Percentiles rank a stretch among this genome's conserved stretches.
phyloP scores from a whole-genome alignment of 2,329 filamentous ascomycete genomes.

The Hymenoscyphus albidus region DNA sequence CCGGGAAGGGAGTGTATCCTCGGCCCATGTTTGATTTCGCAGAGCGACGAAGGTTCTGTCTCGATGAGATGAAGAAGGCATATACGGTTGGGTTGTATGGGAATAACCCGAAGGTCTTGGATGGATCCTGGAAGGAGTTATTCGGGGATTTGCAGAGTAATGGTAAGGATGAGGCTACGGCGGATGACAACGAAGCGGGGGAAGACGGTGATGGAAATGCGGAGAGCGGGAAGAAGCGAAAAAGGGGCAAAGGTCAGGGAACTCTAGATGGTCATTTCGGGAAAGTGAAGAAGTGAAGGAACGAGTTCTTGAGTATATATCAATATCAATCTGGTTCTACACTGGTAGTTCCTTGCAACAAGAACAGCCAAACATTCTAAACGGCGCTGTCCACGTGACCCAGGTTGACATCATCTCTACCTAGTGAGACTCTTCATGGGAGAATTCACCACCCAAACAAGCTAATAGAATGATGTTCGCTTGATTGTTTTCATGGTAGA shows the following conservation, averaged over 20 bases:
- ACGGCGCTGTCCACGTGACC: too few relatives aligned
- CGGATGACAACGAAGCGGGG: constrained; percentile 10
- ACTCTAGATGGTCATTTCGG: constrained; percentile 28
- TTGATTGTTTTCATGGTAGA: too few relatives aligned
- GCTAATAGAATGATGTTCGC: too few relatives aligned
- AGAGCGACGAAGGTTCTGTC: neutral
- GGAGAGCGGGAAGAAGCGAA: constrained; percentile 16
- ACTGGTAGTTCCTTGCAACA: too few relatives aligned
- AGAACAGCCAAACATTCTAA: too few relatives aligned
- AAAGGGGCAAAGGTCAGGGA: constrained; percentile 20
- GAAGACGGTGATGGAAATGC: constrained; percentile 17
- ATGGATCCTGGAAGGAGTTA: constrained; percentile 53
- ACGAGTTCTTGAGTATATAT: too few relatives aligned
- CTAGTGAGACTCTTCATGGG: too few relatives aligned
- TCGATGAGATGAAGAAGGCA: constrained; percentile 10
- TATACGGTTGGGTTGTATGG: constrained; percentile 57
- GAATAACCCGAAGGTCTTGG: constrained; percentile 55
- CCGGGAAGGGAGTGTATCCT: neutral
- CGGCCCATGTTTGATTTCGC: constrained; percentile 7
- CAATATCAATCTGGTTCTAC: too few relatives aligned
- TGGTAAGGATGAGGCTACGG: constrained; percentile 9
- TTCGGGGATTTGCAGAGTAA: constrained; percentile 39
- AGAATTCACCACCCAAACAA: too few relatives aligned
- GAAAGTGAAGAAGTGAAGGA: constrained; percentile 12
- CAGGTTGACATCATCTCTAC: too few relatives aligned